Base-by-base conservation (phyloP, 495 filamentous ascomycete genomes). In the Xylaria flabelliformis region DNA sequence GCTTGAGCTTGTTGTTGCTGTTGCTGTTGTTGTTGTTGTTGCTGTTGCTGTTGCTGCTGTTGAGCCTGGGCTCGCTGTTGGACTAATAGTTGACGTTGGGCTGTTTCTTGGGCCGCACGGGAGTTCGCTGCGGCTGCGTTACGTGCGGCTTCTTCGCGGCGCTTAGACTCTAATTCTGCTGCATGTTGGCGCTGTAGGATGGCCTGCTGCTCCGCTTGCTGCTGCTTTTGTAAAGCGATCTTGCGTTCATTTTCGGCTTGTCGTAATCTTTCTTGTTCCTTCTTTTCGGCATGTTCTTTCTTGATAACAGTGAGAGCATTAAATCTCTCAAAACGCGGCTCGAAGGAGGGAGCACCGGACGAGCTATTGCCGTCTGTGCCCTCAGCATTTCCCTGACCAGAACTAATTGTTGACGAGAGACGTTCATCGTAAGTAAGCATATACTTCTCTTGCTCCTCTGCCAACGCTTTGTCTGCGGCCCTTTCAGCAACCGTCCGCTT, bases 401-500 rank as follows among this genome's bases (percentile, higher is more conserved):
- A 83, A 0, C 88, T 86, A 51, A 84, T 82, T 21, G 86, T 86
- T 13, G 91, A 84, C 29, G 90, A 87, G 58, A 93, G 85, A 17
- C 93, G 88, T 75, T 98, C 97, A 69, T 99, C 96, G 84, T 95
- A 90, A 61, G 93, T 91, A 46, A 98, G 93, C 91, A 98, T 94
- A 74, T 94, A 95, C 36, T 93, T 86, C 79, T 98, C 94, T 78
- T 94, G 91, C 58, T 96, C 91, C 13, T 94, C 94, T 7, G 94
- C 94, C 70, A 93, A 83, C 0, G 96, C 95, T 79, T 98, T 94
- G 78, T 98, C 96, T 3, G 94, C 95, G 41, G 92, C 95, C 80
- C 98, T 87, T 76, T 99, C 95, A 7, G 97, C 96, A 13, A 94
- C 91, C 0, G 96, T 99, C 70, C 95, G 88, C 86, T 99, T 98